phyloP scores from a whole-genome alignment of 1,284 basidiomycete genomes.

The Rhodotorula sp. region DNA sequence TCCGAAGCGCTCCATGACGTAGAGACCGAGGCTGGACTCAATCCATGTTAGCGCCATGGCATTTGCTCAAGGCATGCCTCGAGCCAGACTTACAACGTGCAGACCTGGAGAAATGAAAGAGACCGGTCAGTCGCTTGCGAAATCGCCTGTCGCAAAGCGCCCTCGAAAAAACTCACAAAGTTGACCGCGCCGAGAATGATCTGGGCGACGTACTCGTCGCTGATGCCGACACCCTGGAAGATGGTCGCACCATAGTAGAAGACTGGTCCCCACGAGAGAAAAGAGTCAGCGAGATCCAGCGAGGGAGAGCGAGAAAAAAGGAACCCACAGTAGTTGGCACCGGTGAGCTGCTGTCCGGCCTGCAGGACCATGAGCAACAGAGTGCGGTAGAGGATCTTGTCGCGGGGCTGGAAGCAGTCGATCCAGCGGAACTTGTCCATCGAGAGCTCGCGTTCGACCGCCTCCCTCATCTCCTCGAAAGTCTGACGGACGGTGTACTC shows the following conservation, averaged over 20 bases:
- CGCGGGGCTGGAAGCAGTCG: constrained; percentile 59
- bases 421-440: constrained; percentile 55
- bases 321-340: constrained; percentile 54
- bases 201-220: constrained; percentile 67
- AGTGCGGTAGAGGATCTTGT: constrained; percentile 63
- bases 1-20: constrained; percentile 67
- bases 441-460: constrained; percentile 44
- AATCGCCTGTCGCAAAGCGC: neutral
- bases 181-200: constrained; percentile 68
- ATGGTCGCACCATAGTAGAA: constrained; percentile 65
- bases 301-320: constrained; percentile 16
- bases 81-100: neutral
- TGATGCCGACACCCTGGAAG: constrained; percentile 60
- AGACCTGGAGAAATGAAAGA: neutral
- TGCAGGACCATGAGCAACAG: constrained; percentile 67
- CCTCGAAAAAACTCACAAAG: constrained; percentile 60
- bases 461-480: constrained; percentile 44
- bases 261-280: neutral
- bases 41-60: neutral
- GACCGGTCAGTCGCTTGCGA: constrained; percentile 41
- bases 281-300: neutral
- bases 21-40: constrained; percentile 56
- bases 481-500: constrained; percentile 55
- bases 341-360: constrained; percentile 67
- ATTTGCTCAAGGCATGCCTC: too few relatives aligned